Base-by-base conservation (phyloP, 352 stramenopile genomes). In the Phytopythium mirpurense region DNA sequence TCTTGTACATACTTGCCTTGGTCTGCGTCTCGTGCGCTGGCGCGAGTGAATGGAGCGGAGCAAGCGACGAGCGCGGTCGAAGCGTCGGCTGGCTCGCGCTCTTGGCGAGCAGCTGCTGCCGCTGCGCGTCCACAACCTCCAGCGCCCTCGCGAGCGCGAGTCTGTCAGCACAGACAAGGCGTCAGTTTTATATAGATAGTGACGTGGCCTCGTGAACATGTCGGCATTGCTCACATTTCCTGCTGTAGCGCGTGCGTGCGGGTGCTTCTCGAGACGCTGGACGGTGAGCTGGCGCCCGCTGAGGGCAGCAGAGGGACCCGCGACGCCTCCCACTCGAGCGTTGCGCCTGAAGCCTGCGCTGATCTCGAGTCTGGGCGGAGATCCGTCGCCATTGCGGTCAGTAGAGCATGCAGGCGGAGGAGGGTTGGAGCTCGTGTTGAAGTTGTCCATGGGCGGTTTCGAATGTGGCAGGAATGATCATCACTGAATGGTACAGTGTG, bases 111-210 rank as follows among this genome's bases (percentile, higher is more conserved):
- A 78, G 44, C 26, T 69, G 51, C n/a, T 54, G 57, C 16, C 63
- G 59, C 36, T 78, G 68, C n/a, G 52, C 26, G 32, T 67, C 70
- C 32, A 78, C 68, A 44, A 68, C 47, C 48, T 76, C 59, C 26
- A 80, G 41, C 18, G 67, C 67, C 52, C 46, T 73, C 35, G 65
- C 54, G 11, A 80, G 46, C 46, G 65, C 60, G 23, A 80, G 31
- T 23, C 70, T 80, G 42, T 26, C 31, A 47, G 12, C 32, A 36
- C 40, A 2, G n/a, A 7, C 34, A 10, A n/a, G 14, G 3, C 34
- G 34, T 38, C n/a, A n/a, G 15, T 3, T 16, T n/a, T 4, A 2
- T 4, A 38, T 38, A 14, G 14, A 4, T n/a, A n/a, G 34, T 38
- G 26, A 2, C 4, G 4, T 42, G 56, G 14, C 1, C 9, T 14